Conservation (phyloP, 371 early-diverging fungal species). For the Actinomucor elegans region DNA sequence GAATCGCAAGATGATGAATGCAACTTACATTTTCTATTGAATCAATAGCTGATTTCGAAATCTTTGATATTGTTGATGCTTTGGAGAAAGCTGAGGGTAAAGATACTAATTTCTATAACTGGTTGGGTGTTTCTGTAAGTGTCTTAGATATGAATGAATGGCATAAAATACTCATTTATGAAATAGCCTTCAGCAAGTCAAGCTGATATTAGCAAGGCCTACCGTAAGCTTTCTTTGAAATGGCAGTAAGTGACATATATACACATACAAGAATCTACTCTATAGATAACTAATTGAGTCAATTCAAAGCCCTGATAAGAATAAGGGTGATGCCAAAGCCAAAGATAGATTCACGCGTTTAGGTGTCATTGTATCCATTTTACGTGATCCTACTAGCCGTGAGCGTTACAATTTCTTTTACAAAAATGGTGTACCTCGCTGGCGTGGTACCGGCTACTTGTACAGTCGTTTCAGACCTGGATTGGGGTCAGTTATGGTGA, state of each 20-base stretch:
- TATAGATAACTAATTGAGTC: too few species aligned
- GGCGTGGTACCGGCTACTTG: conserved; percentile 84
- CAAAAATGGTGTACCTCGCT: conserved; percentile 87
- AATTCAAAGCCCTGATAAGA: conserved; percentile 81
- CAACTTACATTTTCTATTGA: background rate
- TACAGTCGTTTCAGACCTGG: conserved; percentile 82
- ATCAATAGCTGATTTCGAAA: conserved; percentile 79
- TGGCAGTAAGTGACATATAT: conserved; percentile 81
- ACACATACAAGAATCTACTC: too few species aligned
- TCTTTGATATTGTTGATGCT: conserved; percentile 82
- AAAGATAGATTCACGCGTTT: conserved; percentile 68
- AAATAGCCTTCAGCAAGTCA: conserved; percentile 63
- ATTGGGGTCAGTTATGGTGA: conserved; percentile 59
- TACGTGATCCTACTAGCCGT: conserved; percentile 65
- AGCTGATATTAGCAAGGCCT: conserved; percentile 80
- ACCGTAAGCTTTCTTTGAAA: conserved; percentile 86
- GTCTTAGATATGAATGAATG: background rate
- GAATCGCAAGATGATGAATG: background rate
- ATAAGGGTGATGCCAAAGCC: conserved; percentile 50
- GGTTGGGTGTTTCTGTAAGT: conserved; percentile 53
- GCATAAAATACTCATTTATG: background rate
- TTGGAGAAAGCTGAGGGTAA: conserved; percentile 70
- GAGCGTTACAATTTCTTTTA: conserved; percentile 84
- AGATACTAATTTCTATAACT: conserved; percentile 59
- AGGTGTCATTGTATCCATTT: conserved; percentile 65